Evolutionary conservation across 805 yeast genomes (phyloP).

Genomic region (Candida dendrica): DNA sequence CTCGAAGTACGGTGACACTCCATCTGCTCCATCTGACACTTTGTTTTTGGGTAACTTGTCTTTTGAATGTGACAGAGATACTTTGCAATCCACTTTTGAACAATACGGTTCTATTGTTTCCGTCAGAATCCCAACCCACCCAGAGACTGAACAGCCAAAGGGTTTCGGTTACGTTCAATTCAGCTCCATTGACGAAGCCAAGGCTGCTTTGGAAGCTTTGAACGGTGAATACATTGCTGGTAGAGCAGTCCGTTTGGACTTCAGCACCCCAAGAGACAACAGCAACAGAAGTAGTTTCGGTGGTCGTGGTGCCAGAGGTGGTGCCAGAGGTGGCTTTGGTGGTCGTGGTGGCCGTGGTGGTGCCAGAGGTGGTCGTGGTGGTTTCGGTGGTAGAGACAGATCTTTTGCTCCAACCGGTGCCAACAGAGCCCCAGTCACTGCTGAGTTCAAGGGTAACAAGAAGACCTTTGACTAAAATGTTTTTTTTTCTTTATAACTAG

Average conservation of each 20-base stretch:
- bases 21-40: conserved; percentile 91
- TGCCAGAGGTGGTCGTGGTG: conserved; percentile 30
- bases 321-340: conserved; percentile 27
- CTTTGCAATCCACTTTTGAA: conserved; percentile 64
- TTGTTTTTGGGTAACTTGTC: conserved; percentile 94
- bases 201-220: conserved; percentile 76
- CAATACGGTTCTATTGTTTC: conserved; percentile 78
- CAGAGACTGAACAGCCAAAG: conserved; percentile 97
- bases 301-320: conserved; percentile 31
- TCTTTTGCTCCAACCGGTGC: conserved; percentile 48
- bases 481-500: not conserved
- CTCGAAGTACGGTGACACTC: conserved; percentile 80
- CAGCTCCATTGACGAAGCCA: conserved; percentile 80
- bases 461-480: conserved; percentile 63
- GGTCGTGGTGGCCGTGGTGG: conserved; percentile 39
- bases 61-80: conserved; percentile 81
- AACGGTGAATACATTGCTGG: conserved; percentile 88
- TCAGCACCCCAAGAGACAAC: conserved; percentile 80
- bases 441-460: conserved; percentile 78
- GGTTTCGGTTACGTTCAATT: conserved; percentile 98
- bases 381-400: conserved; percentile 25
- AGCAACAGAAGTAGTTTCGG: conserved; percentile 31
- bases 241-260: conserved; percentile 92
- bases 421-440: conserved; percentile 53
- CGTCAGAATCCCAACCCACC: conserved; percentile 95